phyloP scores from a whole-genome alignment of 2,329 filamentous ascomycete genomes.

The Myriosclerotinia curreyana region DNA sequence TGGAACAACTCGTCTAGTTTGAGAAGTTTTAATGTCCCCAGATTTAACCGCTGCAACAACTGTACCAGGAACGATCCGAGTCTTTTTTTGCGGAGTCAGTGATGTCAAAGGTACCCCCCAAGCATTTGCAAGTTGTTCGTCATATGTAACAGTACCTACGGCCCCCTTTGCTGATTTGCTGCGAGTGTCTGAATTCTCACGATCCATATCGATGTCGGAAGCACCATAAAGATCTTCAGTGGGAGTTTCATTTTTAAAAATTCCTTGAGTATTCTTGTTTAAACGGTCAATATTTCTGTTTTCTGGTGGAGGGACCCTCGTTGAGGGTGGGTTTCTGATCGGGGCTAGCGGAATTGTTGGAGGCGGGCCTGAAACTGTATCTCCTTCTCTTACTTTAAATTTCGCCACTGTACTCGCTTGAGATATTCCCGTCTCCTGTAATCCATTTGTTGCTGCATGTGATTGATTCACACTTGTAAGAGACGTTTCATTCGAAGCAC shows the following conservation, averaged over 20 bases:
- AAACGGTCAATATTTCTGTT: not conserved
- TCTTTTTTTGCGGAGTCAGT: not conserved
- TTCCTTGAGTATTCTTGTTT: not conserved
- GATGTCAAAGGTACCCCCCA: slow-evolving; percentile 4
- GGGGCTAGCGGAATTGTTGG: not conserved
- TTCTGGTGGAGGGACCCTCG: not conserved
- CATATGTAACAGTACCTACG: not conserved
- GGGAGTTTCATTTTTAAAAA: not conserved
- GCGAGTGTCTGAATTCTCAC: not conserved
- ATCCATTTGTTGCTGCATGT: not conserved
- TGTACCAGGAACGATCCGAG: slow-evolving; percentile 2
- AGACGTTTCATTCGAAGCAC: not conserved
- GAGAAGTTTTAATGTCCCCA: not conserved
- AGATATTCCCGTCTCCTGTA: not conserved
- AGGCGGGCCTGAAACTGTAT: not conserved
- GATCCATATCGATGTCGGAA: slow-evolving; percentile 2
- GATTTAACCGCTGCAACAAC: not conserved
- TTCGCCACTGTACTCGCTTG: not conserved
- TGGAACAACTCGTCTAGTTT: not conserved
- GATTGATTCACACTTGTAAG: not conserved
- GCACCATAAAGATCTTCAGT: not conserved
- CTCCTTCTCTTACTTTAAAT: not conserved
- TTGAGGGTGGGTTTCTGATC: not conserved
- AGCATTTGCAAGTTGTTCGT: not conserved
- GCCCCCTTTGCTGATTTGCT: not conserved